A percentile compares a stretch with the other conserved stretches of the same genome.
phyloP scores from a whole-genome alignment of 1,284 basidiomycete genomes.

The Albatrellus sp. region DNA sequence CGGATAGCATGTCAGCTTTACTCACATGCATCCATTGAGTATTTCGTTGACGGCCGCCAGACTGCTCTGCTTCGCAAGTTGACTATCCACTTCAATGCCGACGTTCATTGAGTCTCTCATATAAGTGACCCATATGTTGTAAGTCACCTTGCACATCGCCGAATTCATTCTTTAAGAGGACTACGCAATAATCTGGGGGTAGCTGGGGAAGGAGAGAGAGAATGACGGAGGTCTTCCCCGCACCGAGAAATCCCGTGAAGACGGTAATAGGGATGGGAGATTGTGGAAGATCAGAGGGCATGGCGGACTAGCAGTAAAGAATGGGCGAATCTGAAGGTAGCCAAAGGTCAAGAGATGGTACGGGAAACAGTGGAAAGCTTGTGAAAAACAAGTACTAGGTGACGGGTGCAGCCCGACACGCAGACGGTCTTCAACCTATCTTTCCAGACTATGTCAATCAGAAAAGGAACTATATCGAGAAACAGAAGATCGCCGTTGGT shows the following conservation, averaged over 20 bases:
- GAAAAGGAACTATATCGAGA: too few species aligned
- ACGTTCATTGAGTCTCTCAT: neutral
- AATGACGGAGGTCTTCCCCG: constrained; percentile 63
- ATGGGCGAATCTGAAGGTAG: too few species aligned
- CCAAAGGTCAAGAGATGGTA: too few species aligned
- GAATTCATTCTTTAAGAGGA: constrained; percentile 83
- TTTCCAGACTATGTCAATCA: too few species aligned
- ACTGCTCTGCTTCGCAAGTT: constrained; percentile 73
- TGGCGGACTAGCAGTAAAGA: too few species aligned
- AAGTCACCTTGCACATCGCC: constrained; percentile 67
- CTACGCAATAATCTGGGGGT: constrained; percentile 73
- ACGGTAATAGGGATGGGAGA: constrained; percentile 64
- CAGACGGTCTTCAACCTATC: too few species aligned
- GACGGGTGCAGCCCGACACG: too few species aligned
- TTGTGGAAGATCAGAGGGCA: constrained; percentile 3
- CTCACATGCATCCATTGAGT: constrained; percentile 83
- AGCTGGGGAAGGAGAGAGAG: constrained; percentile 72
- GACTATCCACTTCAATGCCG: constrained; percentile 58
- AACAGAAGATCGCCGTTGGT: too few species aligned
- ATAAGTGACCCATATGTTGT: neutral
- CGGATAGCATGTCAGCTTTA: neutral
- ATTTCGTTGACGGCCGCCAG: constrained; percentile 83
- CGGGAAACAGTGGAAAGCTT: too few species aligned
- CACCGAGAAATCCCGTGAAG: constrained; percentile 75
- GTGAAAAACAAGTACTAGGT: too few species aligned